phyloP scores from a whole-genome alignment of 2,329 filamentous ascomycete genomes.

The Botrytis aclada region DNA sequence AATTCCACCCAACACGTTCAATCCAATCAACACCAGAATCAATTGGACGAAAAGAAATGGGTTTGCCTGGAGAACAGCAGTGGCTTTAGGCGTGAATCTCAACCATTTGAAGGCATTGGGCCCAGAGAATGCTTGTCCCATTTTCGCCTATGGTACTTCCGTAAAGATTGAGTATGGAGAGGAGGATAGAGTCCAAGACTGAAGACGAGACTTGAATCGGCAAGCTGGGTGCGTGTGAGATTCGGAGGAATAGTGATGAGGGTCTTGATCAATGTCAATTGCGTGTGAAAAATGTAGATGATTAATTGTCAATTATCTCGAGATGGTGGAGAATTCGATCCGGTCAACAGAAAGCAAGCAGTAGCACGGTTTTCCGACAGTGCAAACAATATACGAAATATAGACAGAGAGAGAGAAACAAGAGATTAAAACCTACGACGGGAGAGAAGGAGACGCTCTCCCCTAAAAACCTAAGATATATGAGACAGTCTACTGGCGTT shows the following conservation, averaged over 20 bases:
- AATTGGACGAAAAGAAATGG: conserved; percentile 33
- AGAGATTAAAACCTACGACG: conserved; percentile 1
- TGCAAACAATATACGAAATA: not conserved
- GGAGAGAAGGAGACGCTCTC: not conserved
- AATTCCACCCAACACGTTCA: conserved; percentile 24
- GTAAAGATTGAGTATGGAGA: not conserved
- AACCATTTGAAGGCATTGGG: conserved; percentile 39
- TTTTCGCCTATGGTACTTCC: conserved; percentile 20
- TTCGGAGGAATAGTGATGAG: not conserved
- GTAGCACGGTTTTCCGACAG: not conserved
- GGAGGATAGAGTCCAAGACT: not conserved
- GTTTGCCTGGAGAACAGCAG: conserved; percentile 33
- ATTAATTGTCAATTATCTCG: not conserved
- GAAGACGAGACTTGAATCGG: not conserved
- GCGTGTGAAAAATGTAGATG: not conserved
- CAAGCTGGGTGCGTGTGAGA: not conserved
- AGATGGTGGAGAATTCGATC: not conserved
- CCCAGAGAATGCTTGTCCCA: conserved; percentile 36
- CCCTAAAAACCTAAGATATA: not conserved
- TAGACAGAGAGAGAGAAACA: not conserved
- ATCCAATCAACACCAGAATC: conserved; percentile 28
- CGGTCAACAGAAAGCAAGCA: conserved; percentile 8
- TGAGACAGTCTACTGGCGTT: conserved; percentile 9
- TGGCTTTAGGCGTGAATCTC: conserved; percentile 36
- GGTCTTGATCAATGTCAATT: not conserved